Evolutionary conservation across 2,329 filamentous ascomycete genomes (phyloP).

Genomic region (Nemania sp.): DNA sequence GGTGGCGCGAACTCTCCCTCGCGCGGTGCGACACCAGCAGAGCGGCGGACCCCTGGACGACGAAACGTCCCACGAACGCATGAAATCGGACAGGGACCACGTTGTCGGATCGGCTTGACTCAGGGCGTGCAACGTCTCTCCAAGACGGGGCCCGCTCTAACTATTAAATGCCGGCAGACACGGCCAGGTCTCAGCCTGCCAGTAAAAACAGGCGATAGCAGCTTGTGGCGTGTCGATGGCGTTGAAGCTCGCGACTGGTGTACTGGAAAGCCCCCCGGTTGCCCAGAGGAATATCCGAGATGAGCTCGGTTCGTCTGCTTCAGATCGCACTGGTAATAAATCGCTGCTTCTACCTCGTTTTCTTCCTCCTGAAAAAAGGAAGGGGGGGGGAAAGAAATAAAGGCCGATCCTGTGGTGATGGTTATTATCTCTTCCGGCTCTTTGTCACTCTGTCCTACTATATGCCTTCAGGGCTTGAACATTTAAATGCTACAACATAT

Average conservation of each 20-base stretch:
- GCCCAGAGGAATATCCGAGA: constrained; percentile 3
- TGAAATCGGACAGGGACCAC: constrained; percentile 25
- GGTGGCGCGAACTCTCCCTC: constrained; percentile 27
- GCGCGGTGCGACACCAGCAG: constrained; percentile 22
- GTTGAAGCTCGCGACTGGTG: not conserved
- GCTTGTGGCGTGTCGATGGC: constrained; percentile 8
- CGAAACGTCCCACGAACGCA: constrained; percentile 25
- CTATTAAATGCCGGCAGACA: not conserved
- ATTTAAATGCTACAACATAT: no score
- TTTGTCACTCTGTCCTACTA: not conserved
- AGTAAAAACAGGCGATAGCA: constrained; percentile 8
- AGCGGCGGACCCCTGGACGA: constrained; percentile 13
- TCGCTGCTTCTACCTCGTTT: not conserved
- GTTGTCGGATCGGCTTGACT: constrained; percentile 24
- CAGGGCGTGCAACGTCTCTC: constrained; percentile 25
- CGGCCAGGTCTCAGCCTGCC: not conserved
- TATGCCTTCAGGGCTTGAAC: not conserved
- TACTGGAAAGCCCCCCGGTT: not conserved
- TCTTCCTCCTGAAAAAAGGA: not conserved
- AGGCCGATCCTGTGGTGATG: not conserved
- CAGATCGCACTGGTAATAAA: not conserved
- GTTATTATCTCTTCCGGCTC: not conserved
- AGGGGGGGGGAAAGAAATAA: constrained; percentile 3
- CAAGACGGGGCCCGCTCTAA: constrained; percentile 14
- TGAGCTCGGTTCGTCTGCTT: not conserved